phyloP scores from a whole-genome alignment of 371 early-diverging fungal species.

The Phascolomyces articulosus region DNA sequence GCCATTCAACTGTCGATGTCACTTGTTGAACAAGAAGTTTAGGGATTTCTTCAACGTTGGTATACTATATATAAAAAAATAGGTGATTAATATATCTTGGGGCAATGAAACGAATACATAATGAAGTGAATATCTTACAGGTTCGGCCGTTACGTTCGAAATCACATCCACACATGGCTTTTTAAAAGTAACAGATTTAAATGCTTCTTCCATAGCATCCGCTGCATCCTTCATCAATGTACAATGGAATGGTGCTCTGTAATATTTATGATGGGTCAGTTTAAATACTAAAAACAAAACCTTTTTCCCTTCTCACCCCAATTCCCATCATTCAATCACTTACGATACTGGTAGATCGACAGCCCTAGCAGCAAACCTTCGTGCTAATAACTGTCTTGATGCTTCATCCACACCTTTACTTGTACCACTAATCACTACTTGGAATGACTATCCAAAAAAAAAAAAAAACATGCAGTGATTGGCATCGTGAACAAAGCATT shows the following conservation, averaged over 20 bases:
- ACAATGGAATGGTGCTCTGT: conserved; percentile 92
- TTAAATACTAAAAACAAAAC: not conserved
- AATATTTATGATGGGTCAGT: not conserved
- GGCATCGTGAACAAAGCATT: no score
- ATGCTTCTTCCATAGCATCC: conserved; percentile 70
- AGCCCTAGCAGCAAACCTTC: conserved; percentile 83
- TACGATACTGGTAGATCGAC: conserved; percentile 91
- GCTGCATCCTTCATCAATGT: conserved; percentile 88
- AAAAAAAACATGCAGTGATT: no score
- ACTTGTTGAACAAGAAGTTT: conserved; percentile 78
- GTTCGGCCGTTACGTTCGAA: conserved; percentile 89
- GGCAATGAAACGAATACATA: no score
- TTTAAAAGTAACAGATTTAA: conserved; percentile 63
- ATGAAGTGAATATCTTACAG: conserved; percentile 53
- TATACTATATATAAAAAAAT: conserved; percentile 23
- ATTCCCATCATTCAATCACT: conserved; percentile 14
- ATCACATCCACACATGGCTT: conserved; percentile 77
- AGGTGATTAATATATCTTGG: no score
- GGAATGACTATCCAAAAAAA: conserved; percentile 54
- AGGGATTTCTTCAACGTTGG: conserved; percentile 64
- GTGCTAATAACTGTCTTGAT: conserved; percentile 73
- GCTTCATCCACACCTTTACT: conserved; percentile 86
- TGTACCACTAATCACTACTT: conserved; percentile 93
- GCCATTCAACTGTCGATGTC: conserved; percentile 89
- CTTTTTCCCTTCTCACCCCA: no score